Base-by-base conservation (phyloP, 768 basidiomycete species). In the Boletus insuetus region DNA sequence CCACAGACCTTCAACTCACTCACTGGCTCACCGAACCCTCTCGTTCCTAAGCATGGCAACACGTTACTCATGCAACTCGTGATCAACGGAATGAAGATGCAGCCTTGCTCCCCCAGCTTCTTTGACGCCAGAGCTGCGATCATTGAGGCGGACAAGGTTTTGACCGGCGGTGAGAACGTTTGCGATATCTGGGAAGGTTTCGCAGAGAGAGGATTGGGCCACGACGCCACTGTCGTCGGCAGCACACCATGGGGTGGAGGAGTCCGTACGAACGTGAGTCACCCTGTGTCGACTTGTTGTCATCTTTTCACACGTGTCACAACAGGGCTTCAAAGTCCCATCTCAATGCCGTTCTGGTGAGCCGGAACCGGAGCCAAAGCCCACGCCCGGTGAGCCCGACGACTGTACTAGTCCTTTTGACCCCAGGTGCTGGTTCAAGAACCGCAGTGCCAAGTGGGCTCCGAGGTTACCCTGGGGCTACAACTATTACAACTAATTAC, bases 161-260 rank as follows among this genome's bases (percentile, higher is more conserved):
- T 97, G 55, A 98, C 96, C 4, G 91, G 86, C 14, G 96, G 96
- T 4, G 91, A 94, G 82, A 99, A 99, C 79, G 76, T 79, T 62
- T 99, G 96, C 71, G 77, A 78, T 14, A 73, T 99, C 59, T 98
- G 94, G 94, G 74, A 79, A 54, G 91, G 84, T 41, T 99, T 98
- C 68, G 80, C 91, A 7, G 73, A 80, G 61, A 80, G 91, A 35
- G 96, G 96, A 1, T 73, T 98, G 45, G 95, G 95, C 4, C 67
- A 75, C 12, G 86, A 94, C 63, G 91, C 96, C 4, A 73, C 60
- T 16, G 82, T 98, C 39, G 74, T 81, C 31, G 88, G 91, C 49
- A 75, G 80, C 55, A 91, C 91, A 9, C 94, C 93, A 17, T 97
- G 94, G 94, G 94, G 94, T 64, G 92, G 93, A 81, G 94, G 94